A percentile compares a stretch with the other conserved stretches of the same genome.
Conservation (phyloP, 495 filamentous ascomycete species). For the Podospora anserina region DNA sequence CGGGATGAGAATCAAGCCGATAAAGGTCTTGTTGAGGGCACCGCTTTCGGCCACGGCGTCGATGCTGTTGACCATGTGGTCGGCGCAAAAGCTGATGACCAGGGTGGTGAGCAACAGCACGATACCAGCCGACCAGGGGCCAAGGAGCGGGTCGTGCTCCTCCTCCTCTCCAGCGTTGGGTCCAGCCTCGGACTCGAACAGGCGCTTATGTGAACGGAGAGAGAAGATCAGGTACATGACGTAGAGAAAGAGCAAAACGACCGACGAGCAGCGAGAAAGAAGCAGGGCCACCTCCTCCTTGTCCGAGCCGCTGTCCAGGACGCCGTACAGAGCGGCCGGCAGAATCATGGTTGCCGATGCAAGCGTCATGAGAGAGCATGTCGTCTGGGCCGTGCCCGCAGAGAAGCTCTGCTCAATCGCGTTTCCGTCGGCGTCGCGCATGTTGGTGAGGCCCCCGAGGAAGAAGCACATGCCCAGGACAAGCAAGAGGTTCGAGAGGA, state of each 20-base stretch:
- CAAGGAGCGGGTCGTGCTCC: conserved; percentile 57
- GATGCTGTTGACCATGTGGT: conserved; percentile 91
- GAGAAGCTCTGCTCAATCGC: conserved; percentile 75
- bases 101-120: conserved; percentile 76
- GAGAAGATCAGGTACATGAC: conserved; percentile 90
- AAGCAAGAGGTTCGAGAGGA: conserved; percentile 90
- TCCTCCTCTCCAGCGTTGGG: conserved; percentile 36
- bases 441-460: conserved; percentile 69
- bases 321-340: conserved; percentile 66
- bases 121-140: conserved; percentile 65
- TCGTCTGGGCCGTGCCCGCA: conserved; percentile 83
- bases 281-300: conserved; percentile 66
- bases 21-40: conserved; percentile 91
- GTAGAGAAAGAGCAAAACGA: conserved; percentile 87
- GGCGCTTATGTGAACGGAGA: conserved; percentile 70
- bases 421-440: conserved; percentile 39
- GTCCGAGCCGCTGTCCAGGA: conserved; percentile 36
- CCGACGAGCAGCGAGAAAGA: conserved; percentile 84
- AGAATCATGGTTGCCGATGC: conserved; percentile 90
- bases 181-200: conserved; percentile 69
- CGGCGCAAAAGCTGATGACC: conserved; percentile 84
- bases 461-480: conserved; percentile 98
- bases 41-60: conserved; percentile 79
- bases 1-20: conserved; percentile 90
- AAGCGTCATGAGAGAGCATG: conserved; percentile 93